These are phyloP conservation scores for Penicillium sp. DNA, from an alignment of 2,329 filamentous ascomycete species.

Conservation along the genomic window DNA sequence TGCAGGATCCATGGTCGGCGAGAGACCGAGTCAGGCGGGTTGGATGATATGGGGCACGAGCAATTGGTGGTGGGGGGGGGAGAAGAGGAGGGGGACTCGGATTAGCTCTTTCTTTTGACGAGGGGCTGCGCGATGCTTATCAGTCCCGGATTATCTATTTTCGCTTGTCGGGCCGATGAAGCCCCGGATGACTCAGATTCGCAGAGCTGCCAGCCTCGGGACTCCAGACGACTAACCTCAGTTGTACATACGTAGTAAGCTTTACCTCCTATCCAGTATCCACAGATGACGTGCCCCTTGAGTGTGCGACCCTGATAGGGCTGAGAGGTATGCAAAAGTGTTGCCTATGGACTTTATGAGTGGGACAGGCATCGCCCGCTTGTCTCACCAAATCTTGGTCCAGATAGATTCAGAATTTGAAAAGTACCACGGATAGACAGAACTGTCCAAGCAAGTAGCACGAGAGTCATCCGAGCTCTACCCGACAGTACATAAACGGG, in stretches of 20 bases:
- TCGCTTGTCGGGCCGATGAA: constrained; percentile 25
- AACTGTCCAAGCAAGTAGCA: too few relatives aligned
- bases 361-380: too few relatives aligned
- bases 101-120: constrained; percentile 11
- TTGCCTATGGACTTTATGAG: too few relatives aligned
- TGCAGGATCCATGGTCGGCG: constrained; percentile 19
- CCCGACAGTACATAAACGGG: too few relatives aligned
- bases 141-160: constrained; percentile 11
- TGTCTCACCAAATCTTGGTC: too few relatives aligned
- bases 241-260: not conserved
- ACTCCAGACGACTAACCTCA: constrained; percentile 2
- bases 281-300: too few relatives aligned
- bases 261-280: not conserved
- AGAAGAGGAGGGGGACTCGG: not conserved
- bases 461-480: too few relatives aligned
- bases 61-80: constrained; percentile 15
- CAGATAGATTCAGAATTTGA: too few relatives aligned
- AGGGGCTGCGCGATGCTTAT: constrained; percentile 22
- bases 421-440: too few relatives aligned
- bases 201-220: not conserved
- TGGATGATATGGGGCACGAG: not conserved
- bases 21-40: constrained; percentile 4
- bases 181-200: constrained; percentile 22
- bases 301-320: too few relatives aligned
- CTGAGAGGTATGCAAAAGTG: too few relatives aligned